Evolutionary conservation across 306 rosid species (phyloP).

Genomic region (Betula pendula): DNA sequence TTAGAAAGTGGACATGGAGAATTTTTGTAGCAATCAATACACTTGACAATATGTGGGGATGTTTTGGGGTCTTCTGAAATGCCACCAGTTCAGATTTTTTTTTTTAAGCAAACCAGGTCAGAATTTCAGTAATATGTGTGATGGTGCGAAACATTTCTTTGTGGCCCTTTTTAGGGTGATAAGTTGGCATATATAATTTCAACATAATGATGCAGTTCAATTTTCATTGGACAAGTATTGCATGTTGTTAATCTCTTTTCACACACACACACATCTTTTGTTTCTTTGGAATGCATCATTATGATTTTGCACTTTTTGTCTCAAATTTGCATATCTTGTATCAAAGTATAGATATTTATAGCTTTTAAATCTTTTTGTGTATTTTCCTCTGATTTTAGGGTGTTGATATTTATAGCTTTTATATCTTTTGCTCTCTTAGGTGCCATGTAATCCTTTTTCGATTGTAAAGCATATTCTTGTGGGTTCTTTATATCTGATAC

Average conservation of each 20-base stretch:
- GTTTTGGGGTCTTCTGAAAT: background rate
- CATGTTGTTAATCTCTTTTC: background rate
- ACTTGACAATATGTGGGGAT: background rate
- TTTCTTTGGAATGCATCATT: background rate
- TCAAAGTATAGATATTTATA: background rate
- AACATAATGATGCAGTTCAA: background rate
- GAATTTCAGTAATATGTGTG: too few species aligned
- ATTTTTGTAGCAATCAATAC: background rate
- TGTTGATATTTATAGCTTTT: background rate
- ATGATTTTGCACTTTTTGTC: background rate
- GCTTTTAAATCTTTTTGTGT: too few species aligned
- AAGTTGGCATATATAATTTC: background rate
- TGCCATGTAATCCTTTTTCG: background rate
- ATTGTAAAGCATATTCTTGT: background rate
- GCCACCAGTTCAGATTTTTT: background rate
- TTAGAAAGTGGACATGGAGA: background rate
- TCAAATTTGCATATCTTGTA: background rate
- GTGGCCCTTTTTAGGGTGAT: background rate
- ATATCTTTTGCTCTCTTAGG: conserved; percentile 6
- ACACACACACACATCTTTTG: too few species aligned
- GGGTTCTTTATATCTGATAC: background rate
- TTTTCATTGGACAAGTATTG: background rate
- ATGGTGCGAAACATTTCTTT: background rate
- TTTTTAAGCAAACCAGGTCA: background rate
- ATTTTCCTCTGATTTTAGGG: background rate